Evolutionary conservation across 352 stramenopile genomes (phyloP).

Genomic region (Phytophthora litchii): DNA sequence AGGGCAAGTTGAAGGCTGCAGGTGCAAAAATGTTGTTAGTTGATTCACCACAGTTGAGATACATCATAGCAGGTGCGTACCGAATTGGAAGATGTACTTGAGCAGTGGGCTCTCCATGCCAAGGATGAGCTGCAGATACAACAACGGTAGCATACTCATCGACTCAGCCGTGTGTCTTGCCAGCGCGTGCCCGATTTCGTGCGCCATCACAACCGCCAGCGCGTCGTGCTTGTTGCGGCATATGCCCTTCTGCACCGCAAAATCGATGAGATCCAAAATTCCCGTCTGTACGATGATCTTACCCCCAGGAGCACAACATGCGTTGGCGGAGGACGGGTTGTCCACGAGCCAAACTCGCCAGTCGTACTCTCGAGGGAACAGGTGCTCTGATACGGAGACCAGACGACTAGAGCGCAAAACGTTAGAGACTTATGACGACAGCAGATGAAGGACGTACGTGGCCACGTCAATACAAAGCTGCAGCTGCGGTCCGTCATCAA

Average conservation of each 20-base stretch:
- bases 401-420: conserved; percentile 41
- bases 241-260: conserved; percentile 60
- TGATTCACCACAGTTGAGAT: conserved; percentile 12
- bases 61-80: conserved; percentile 25
- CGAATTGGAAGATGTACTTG: conserved; percentile 67
- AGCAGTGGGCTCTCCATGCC: conserved; percentile 67
- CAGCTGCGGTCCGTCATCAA: conserved; percentile 50
- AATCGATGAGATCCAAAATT: conserved; percentile 72
- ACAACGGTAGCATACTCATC: conserved; percentile 63
- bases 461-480: conserved; percentile 69
- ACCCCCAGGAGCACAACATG: conserved; percentile 63
- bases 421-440: background rate
- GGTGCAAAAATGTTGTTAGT: conserved; percentile 12
- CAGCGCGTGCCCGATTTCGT: conserved; percentile 73
- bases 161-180: conserved; percentile 67
- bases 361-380: conserved; percentile 71
- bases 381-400: conserved; percentile 61
- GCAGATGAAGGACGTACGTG: conserved; percentile 41
- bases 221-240: conserved; percentile 65
- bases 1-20: conserved; percentile 63
- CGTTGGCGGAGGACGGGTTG: conserved; percentile 52
- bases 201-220: conserved; percentile 65
- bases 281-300: conserved; percentile 78
- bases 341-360: conserved; percentile 70
- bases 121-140: conserved; percentile 49